Percentiles rank a stretch among this genome's conserved stretches.
phyloP scores from a whole-genome alignment of 352 stramenopile species.

The Phytophthora colocasiae region DNA sequence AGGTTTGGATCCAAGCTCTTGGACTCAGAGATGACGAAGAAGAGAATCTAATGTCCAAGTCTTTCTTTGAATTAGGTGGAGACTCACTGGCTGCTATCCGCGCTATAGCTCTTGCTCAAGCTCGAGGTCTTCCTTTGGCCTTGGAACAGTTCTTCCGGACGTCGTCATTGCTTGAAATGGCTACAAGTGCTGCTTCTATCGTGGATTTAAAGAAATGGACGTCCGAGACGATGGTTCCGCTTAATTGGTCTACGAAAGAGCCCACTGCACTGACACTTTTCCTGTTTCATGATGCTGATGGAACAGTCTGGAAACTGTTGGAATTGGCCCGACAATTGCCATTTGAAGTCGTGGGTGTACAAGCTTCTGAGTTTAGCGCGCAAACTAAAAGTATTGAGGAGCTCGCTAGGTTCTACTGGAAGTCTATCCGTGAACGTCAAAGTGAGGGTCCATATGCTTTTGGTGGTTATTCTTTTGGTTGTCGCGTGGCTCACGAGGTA shows the following conservation, averaged over 20 bases:
- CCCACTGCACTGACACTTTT: slow-evolving; percentile 36
- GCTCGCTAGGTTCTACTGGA: slow-evolving; percentile 51
- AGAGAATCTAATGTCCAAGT: slow-evolving; percentile 21
- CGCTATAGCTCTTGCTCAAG: slow-evolving; percentile 60
- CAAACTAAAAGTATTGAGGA: slow-evolving; percentile 36
- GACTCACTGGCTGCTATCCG: slow-evolving; percentile 75
- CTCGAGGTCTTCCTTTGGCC: slow-evolving; percentile 49
- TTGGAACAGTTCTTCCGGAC: slow-evolving; percentile 60
- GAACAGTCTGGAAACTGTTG: slow-evolving; percentile 67
- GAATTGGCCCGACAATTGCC: slow-evolving; percentile 49
- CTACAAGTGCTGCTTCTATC: slow-evolving; percentile 23
- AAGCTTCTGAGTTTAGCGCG: slow-evolving; percentile 21
- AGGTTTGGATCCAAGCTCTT: slow-evolving; percentile 62
- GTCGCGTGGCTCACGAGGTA: slow-evolving; percentile 57
- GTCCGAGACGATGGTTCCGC: slow-evolving; percentile 36
- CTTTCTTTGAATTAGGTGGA: slow-evolving; percentile 77
- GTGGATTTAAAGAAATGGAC: slow-evolving; percentile 12
- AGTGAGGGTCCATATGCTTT: slow-evolving; percentile 46
- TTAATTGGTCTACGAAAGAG: slow-evolving; percentile 40
- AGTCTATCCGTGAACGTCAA: slow-evolving; percentile 41
- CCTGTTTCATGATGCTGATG: slow-evolving; percentile 61
- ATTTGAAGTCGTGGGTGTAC: slow-evolving; percentile 46
- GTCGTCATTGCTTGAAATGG: slow-evolving; percentile 51
- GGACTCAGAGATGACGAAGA: slow-evolving; percentile 32
- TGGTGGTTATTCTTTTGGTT: slow-evolving; percentile 72